These are phyloP conservation scores for Dicorynia guianensis DNA, from an alignment of 306 rosid genomes.

Conservation along the genomic window DNA sequence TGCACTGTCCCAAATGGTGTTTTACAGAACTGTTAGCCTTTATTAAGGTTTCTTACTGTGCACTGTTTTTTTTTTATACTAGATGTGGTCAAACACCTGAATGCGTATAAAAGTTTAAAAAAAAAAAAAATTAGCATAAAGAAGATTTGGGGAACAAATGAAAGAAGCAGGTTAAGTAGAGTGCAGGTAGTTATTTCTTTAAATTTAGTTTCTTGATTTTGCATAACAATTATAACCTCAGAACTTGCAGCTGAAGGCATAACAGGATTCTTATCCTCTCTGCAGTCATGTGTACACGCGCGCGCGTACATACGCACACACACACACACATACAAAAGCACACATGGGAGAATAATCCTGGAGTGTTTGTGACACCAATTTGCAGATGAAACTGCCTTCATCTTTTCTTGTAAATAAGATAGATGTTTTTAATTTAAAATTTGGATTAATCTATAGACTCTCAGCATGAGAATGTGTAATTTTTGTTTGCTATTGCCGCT, in stretches of 20 bases:
- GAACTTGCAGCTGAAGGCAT: no score
- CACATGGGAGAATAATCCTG: not conserved
- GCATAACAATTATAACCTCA: not conserved
- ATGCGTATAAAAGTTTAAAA: no score
- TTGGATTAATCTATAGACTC: not conserved
- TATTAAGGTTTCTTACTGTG: not conserved
- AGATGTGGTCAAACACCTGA: not conserved
- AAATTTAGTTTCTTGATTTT: not conserved
- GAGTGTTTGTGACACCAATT: not conserved
- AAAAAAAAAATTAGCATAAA: no score
- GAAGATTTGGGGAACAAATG: not conserved
- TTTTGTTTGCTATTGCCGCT: not conserved
- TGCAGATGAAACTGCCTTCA: not conserved
- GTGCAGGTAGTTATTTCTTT: not conserved
- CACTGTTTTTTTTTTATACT: not conserved
- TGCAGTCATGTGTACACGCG: no score
- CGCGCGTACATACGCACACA: not conserved
- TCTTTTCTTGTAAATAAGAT: constrained; percentile 10
- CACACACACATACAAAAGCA: no score
- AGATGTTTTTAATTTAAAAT: not conserved
- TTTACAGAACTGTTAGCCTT: not conserved
- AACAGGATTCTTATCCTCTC: no score
- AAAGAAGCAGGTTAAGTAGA: not conserved
- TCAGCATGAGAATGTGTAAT: not conserved
- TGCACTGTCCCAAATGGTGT: constrained; percentile 6